Evolutionary conservation across 257 asterid species (phyloP).

Genomic region (Prunella vulgaris): DNA sequence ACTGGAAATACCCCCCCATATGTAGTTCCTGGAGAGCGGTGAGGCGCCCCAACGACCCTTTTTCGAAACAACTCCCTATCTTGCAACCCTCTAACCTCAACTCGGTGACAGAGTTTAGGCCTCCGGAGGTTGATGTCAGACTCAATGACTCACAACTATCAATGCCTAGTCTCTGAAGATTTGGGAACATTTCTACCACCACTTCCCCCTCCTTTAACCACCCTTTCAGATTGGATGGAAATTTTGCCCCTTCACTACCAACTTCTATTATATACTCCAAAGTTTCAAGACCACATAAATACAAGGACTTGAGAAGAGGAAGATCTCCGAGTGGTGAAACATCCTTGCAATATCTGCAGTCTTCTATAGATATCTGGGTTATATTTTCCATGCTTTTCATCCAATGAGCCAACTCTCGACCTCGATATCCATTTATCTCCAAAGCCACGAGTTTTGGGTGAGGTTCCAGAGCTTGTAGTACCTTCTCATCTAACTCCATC

Average conservation of each 20-base stretch:
- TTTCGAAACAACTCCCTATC: neutral
- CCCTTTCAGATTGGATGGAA: neutral
- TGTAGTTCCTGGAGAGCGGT: neutral
- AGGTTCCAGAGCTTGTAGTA: no score
- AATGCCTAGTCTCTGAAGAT: neutral
- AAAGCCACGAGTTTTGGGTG: no score
- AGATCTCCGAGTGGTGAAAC: neutral
- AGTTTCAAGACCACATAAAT: neutral
- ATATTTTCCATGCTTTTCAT: no score
- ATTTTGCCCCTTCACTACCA: neutral
- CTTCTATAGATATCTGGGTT: neutral
- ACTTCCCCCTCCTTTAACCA: neutral
- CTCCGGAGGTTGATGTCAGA: neutral
- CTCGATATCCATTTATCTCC: no score
- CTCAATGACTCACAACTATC: no score
- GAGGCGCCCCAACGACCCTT: neutral
- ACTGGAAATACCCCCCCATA: no score
- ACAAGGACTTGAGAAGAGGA: neutral
- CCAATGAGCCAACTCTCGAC: no score
- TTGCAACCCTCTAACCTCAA: neutral
- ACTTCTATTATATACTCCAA: neutral
- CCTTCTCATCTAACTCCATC: no score
- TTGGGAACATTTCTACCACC: neutral
- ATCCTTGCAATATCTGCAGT: neutral
- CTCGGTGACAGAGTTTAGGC: neutral